Evolutionary conservation across 202 grass and related monocot species (phyloP).

Genomic region (Schoenoplectus tabernaemontani): DNA sequence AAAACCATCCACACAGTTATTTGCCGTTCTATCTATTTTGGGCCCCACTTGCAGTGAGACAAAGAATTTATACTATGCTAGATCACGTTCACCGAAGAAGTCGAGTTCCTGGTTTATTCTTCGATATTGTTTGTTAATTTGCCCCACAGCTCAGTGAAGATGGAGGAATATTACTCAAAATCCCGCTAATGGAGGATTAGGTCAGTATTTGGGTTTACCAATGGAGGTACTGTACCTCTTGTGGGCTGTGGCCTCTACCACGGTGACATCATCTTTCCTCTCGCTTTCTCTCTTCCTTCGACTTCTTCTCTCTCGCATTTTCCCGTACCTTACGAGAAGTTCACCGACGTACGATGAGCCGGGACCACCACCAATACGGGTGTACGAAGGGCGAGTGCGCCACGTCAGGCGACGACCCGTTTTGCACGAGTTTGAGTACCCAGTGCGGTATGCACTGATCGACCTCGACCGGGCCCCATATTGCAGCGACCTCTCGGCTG

Average conservation of each 20-base stretch:
- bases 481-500: constrained; percentile 38
- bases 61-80: no score
- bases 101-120: no score
- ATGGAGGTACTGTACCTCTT: constrained; percentile 67
- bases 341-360: neutral
- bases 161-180: no score
- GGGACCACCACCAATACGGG: neutral
- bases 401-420: constrained; percentile 54
- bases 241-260: no score
- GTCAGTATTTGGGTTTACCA: neutral
- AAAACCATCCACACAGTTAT: no score
- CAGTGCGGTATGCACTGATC: constrained; percentile 62
- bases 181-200: no score
- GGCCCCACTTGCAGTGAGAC: no score
- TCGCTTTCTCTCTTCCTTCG: constrained; percentile 39
- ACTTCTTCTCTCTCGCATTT: constrained; percentile 16
- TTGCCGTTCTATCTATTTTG: no score
- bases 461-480: constrained; percentile 50
- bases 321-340: neutral
- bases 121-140: no score
- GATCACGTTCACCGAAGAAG: no score
- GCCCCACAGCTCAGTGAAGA: no score
- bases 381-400: constrained; percentile 75
- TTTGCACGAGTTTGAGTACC: constrained; percentile 57
- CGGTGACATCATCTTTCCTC: constrained; percentile 28